These are phyloP conservation scores for Fraxinus anomala DNA, from an alignment of 257 asterid species.

Conservation along the genomic window DNA sequence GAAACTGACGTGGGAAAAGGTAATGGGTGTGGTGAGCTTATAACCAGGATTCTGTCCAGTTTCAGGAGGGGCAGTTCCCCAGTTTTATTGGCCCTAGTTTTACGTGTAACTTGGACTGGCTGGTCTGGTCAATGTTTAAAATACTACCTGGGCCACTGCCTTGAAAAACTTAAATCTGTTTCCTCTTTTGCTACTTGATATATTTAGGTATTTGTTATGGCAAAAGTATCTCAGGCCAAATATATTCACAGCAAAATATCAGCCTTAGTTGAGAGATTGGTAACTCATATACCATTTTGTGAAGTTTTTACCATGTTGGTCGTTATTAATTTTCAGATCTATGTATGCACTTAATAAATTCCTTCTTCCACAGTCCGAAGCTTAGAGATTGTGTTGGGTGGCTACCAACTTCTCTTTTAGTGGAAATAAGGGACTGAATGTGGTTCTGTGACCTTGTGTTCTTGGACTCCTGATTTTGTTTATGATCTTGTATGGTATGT, in stretches of 20 bases:
- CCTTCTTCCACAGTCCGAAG: too few species aligned
- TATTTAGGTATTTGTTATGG: not conserved
- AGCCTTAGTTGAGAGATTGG: not conserved
- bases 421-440: too few species aligned
- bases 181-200: not conserved
- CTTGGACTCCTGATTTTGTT: too few species aligned
- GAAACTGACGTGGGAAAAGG: not conserved
- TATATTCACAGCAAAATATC: not conserved
- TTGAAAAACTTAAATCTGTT: not conserved
- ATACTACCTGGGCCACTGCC: not conserved
- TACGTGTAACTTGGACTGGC: not conserved
- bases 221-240: not conserved
- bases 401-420: too few species aligned
- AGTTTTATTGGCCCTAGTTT: not conserved
- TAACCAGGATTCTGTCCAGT: not conserved
- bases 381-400: too few species aligned
- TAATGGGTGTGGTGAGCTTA: not conserved
- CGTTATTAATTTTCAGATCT: too few species aligned
- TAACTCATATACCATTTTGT: not conserved
- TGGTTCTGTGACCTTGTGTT: too few species aligned
- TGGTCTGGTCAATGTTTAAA: not conserved
- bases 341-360: too few species aligned
- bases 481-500: too few species aligned
- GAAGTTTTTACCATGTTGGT: too few species aligned
- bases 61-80: not conserved